phyloP scores from a whole-genome alignment of 2,329 filamentous ascomycete genomes.

The Hortaea sp. region DNA sequence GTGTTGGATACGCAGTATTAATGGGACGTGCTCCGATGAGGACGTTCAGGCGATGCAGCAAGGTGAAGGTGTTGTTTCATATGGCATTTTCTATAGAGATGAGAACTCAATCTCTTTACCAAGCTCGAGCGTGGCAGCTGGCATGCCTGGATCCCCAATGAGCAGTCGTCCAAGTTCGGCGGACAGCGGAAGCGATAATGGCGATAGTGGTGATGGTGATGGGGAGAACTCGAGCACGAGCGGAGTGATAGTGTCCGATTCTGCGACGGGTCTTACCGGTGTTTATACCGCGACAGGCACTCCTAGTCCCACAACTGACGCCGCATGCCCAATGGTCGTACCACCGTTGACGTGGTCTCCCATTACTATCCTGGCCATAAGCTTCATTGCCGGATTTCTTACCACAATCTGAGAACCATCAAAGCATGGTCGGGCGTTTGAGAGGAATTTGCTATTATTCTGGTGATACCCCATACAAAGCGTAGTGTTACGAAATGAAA shows the following conservation, averaged over 20 bases:
- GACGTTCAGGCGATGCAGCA: conserved; percentile 39
- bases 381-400: too few species aligned
- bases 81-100: conserved; percentile 46
- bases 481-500: too few species aligned
- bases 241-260: conserved; percentile 3
- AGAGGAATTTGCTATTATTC: too few species aligned
- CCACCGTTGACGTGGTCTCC: too few species aligned
- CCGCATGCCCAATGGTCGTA: neutral
- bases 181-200: conserved; percentile 3
- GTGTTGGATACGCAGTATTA: conserved; percentile 50
- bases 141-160: conserved; percentile 24
- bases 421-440: too few species aligned
- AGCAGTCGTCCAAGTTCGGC: conserved; percentile 4
- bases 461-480: too few species aligned
- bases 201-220: neutral
- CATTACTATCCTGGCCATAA: too few species aligned
- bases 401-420: too few species aligned
- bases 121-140: conserved; percentile 20
- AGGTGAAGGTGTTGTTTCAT: conserved; percentile 47
- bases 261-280: conserved; percentile 20
- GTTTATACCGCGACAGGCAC: conserved; percentile 30
- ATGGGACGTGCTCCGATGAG: conserved; percentile 43
- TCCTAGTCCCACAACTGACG: conserved; percentile 8
- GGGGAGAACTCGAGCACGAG: conserved; percentile 3
- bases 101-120: conserved; percentile 29